Base-by-base conservation (phyloP, 78 protist genomes). In the Monocercomonoides exilis region DNA sequence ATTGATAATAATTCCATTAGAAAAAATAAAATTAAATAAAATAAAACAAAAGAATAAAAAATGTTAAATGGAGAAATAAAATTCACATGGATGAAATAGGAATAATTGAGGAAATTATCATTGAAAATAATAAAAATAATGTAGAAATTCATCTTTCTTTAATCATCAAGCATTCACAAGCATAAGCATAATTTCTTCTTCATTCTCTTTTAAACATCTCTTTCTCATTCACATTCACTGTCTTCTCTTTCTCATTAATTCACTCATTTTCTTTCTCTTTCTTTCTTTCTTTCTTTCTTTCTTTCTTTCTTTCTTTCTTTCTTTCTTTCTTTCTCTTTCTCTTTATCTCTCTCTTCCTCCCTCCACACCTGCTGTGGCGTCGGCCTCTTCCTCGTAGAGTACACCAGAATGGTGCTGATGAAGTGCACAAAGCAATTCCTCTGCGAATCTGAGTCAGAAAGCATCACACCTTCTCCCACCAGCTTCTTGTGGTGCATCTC, bases 261-360 rank as follows among this genome's bases (percentile, higher is more conserved):
- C n/a, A n/a, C n/a, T n/a, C n/a, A n/a, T n/a, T n/a, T n/a, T n/a
- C n/a, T n/a, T n/a, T n/a, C n/a, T n/a, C n/a, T n/a, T n/a, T 63
- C n/a, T n/a, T 63, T 63, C n/a, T 63, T 63, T 63, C n/a, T 63
- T 63, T 63, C n/a, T 63, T 63, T n/a, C n/a, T 63, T 63, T 63
- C n/a, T 63, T 63, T n/a, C n/a, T 63, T 63, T 63, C n/a, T 63
- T 63, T 63, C 77, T 63, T 33, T 63, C n/a, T 33, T 63, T 63
- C n/a, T 33, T 33, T 33, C n/a, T 63, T 63, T 33, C n/a, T 63
- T 63, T 33, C 77, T 33, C n/a, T n/a, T n/a, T n/a, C n/a, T n/a
- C n/a, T n/a, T n/a, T n/a, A n/a, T n/a, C n/a, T n/a, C n/a, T n/a
- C 45, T n/a, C n/a, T n/a, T n/a, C n/a, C n/a, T n/a, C n/a, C 77